phyloP scores from a whole-genome alignment of 305 asterid genomes.

The Striga hermonthica region DNA sequence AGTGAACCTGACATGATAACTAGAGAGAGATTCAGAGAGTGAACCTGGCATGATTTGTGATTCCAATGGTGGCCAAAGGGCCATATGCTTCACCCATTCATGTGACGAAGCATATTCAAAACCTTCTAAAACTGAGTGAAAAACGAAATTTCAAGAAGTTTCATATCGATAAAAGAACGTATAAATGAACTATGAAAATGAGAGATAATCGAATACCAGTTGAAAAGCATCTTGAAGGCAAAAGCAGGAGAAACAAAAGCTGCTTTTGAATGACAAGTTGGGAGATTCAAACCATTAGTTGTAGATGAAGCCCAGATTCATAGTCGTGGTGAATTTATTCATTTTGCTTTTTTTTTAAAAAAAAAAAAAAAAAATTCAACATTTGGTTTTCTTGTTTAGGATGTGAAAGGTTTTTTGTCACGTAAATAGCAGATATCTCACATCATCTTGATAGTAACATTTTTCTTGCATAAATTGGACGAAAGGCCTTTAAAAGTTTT shows the following conservation, averaged over 20 bases:
- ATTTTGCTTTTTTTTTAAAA: not conserved
- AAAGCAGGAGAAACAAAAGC: constrained; percentile 44
- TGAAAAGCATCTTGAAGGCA: constrained; percentile 81
- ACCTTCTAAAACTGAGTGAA: constrained; percentile 63
- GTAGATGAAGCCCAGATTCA: constrained; percentile 98
- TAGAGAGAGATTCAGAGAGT: not conserved
- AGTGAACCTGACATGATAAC: too few relatives aligned
- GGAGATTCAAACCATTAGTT: constrained; percentile 75
- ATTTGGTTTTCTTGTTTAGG: constrained; percentile 1
- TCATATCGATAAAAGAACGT: not conserved
- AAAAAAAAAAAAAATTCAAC: not conserved
- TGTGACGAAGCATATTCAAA: constrained; percentile 73
- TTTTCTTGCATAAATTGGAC: not conserved
- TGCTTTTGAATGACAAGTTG: constrained; percentile 42
- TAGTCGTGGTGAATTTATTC: constrained; percentile 49
- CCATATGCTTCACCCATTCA: constrained; percentile 97
- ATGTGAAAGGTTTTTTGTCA: not conserved
- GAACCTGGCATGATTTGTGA: constrained; percentile 93
- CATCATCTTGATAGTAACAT: too few relatives aligned
- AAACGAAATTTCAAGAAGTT: not conserved
- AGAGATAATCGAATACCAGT: constrained; percentile 41
- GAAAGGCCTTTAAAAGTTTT: not conserved
- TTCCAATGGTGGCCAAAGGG: constrained; percentile 78
- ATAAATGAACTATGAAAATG: not conserved
- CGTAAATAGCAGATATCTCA: not conserved